Conservation (phyloP, 768 basidiomycete species). For the Rhodotorula babjevae region DNA sequence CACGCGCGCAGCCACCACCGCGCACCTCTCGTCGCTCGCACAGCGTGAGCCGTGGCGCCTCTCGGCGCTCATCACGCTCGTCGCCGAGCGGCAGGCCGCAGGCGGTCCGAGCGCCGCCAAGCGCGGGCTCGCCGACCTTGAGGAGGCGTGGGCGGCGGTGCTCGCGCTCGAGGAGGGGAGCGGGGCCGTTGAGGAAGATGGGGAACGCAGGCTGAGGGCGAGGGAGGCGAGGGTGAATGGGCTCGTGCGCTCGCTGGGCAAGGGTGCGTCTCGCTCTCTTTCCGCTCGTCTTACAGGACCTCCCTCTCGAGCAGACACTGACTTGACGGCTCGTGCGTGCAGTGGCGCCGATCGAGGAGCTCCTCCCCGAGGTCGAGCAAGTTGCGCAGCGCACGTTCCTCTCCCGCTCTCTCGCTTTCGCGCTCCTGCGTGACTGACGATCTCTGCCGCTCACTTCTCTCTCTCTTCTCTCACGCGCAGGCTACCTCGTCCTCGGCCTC, state of each 20-base stretch:
- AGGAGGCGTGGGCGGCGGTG: slow-evolving; percentile 3
- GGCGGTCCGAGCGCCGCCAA: not conserved
- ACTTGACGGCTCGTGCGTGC: not conserved
- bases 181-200: not conserved
- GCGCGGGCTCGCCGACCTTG: slow-evolving; percentile 6
- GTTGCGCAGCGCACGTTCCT: not conserved
- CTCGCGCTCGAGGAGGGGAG: not conserved
- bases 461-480: not conserved
- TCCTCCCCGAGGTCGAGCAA: not conserved
- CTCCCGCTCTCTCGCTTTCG: too few species aligned
- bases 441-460: too few species aligned
- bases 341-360: not conserved
- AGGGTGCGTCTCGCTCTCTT: not conserved
- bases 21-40: not conserved
- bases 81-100: not conserved
- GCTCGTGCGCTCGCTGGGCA: too few species aligned
- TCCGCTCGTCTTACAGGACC: not conserved
- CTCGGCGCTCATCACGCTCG: not conserved
- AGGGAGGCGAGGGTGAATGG: slow-evolving; percentile 6
- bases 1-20: not conserved
- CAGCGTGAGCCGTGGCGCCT: not conserved
- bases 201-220: not conserved
- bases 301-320: not conserved
- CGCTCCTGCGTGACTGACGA: too few species aligned
- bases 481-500: not conserved